Base-by-base conservation (phyloP, 306 rosid species). In the Acacia confusa region DNA sequence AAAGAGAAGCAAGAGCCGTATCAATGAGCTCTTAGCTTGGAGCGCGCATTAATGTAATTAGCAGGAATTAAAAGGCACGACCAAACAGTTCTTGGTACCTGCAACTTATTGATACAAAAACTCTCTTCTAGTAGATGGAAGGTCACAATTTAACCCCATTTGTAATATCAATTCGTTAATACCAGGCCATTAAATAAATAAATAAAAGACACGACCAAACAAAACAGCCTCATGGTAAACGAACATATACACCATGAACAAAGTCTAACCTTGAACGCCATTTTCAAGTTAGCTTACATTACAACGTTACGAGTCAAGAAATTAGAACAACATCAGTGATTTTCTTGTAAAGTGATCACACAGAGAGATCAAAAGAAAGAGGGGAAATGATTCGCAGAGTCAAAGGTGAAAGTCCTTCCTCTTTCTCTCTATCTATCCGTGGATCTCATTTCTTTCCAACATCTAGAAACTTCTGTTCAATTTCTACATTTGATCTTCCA, bases 401-500 rank as follows among this genome's bases (percentile, higher is more conserved):
- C 16, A 60, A 4, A 24, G 6, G 14, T n/a, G 30, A 58, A 53
- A 60, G 3, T 34, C 66, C 6, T 50, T 14, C 36, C 15, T 43
- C 50, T 57, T 5, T 57, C 25, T n/a, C 64, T 57, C 64, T 22
- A 15, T 57, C 64, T 22, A 15, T 9, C 13, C 4, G 1, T 58
- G 16, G 15, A 58, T 10, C 34, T 24, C 65, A 58, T 58, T 58
- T 58, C 28, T 9, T 55, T 55, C 27, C n/a, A 9, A n/a, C 63
- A 55, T 60, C 66, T 60, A 24, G 66, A 45, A 36, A 5, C 24
- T 58, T 38, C 8, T 1, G 8, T 69, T 69, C 2, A 1, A 28
- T 43, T 78, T 38, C 60, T 27, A 38, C 57, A 17, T 74, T 63
- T 11, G 41, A 72, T 77, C 80, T n/a, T 82, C 63, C 43, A 65